Percentiles rank a stretch among this genome's conserved stretches.
phyloP scores from a whole-genome alignment of 257 asterid genomes.

The Scutellaria baicalensis region DNA sequence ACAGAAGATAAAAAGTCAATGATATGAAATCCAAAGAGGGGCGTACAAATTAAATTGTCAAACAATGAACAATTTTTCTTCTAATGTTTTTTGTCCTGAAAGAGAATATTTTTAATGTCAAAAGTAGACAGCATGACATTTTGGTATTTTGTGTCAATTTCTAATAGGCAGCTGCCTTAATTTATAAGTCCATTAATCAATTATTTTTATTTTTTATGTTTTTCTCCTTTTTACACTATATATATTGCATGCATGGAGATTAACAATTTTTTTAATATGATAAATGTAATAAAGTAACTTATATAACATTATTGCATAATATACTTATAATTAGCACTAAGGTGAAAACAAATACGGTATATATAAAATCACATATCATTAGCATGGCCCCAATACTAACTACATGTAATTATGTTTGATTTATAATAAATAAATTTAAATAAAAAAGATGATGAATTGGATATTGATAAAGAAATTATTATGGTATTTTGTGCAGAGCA shows the following conservation, averaged over 20 bases:
- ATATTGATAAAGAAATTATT: too few species aligned
- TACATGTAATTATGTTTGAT: not conserved
- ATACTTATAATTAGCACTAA: too few species aligned
- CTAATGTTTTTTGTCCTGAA: too few species aligned
- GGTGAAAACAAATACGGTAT: too few species aligned
- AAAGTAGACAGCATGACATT: not conserved
- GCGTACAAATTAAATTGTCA: not conserved
- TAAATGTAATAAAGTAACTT: too few species aligned
- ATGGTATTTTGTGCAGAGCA: constrained; percentile 37
- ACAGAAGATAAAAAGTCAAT: not conserved
- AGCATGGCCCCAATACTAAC: too few species aligned
- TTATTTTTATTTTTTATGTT: not conserved
- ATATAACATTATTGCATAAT: too few species aligned
- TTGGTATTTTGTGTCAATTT: not conserved
- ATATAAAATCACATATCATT: too few species aligned
- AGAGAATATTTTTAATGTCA: not conserved
- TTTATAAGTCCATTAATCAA: not conserved
- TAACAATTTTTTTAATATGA: too few species aligned
- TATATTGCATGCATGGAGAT: too few species aligned
- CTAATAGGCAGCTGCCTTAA: not conserved
- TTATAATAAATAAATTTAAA: not conserved
- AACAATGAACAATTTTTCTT: not conserved
- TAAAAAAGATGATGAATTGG: too few species aligned
- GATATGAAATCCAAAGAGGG: not conserved
- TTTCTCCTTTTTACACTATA: not conserved